phyloP scores from a whole-genome alignment of 306 rosid genomes.

The Quillaja saponaria region DNA sequence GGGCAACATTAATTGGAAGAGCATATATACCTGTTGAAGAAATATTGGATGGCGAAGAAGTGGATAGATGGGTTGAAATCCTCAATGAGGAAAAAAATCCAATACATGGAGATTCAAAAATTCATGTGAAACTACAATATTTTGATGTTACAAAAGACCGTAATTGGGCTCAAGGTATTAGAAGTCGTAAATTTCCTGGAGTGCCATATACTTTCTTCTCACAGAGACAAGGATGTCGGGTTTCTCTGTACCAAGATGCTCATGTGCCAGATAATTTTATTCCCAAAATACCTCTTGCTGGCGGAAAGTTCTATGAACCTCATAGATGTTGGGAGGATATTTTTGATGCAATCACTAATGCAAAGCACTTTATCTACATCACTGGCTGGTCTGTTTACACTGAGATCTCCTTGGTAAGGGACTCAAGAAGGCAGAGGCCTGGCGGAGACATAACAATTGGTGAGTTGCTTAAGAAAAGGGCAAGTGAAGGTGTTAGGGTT shows the following conservation, averaged over 20 bases:
- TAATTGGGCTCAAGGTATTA: slow-evolving; percentile 58
- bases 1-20: slow-evolving; percentile 75
- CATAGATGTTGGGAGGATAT: slow-evolving; percentile 81
- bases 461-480: slow-evolving; percentile 66
- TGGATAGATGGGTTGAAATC: slow-evolving; percentile 65
- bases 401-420: slow-evolving; percentile 68
- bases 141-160: slow-evolving; percentile 57
- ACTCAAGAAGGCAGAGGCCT: slow-evolving; percentile 65
- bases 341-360: slow-evolving; percentile 65
- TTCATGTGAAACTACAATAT: slow-evolving; percentile 68
- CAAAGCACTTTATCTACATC: slow-evolving; percentile 64
- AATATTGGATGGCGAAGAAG: slow-evolving; percentile 55
- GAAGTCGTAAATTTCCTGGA: slow-evolving; percentile 67
- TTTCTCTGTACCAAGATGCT: slow-evolving; percentile 74
- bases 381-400: slow-evolving; percentile 84
- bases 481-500: slow-evolving; percentile 68
- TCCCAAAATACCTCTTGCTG: slow-evolving; percentile 63
- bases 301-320: slow-evolving; percentile 55
- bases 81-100: slow-evolving; percentile 58
- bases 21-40: slow-evolving; percentile 68
- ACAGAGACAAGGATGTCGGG: slow-evolving; percentile 64
- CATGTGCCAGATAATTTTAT: slow-evolving; percentile 66
- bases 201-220: slow-evolving; percentile 71
- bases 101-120: slow-evolving; percentile 50
- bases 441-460: slow-evolving; percentile 63